A percentile compares a stretch with the other conserved stretches of the same genome.
Evolutionary conservation across 768 basidiomycete species (phyloP).

Genomic region (Leucocoprinus leucothites): DNA sequence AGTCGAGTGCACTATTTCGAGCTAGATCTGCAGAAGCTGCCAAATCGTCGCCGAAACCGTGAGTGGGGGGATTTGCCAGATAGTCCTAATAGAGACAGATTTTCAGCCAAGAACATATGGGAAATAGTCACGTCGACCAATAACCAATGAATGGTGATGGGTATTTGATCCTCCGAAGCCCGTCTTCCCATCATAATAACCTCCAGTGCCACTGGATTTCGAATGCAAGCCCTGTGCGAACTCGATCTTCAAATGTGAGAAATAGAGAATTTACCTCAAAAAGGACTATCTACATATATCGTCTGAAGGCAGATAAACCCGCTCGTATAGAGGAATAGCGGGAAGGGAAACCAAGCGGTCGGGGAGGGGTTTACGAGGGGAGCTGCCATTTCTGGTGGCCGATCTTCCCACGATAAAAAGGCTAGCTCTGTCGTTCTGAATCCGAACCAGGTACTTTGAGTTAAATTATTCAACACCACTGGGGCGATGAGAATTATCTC

Average conservation of each 20-base stretch:
- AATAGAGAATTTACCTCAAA: no score
- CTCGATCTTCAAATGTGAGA: neutral
- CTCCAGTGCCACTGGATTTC: neutral
- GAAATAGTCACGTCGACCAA: slow-evolving; percentile 5
- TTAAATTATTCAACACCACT: no score
- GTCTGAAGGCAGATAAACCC: no score
- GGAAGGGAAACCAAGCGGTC: no score
- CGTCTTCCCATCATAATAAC: neutral
- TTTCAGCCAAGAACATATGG: neutral
- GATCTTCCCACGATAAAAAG: no score
- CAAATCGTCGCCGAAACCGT: neutral
- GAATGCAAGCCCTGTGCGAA: neutral
- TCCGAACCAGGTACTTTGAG: no score
- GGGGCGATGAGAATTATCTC: no score
- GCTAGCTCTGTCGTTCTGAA: no score
- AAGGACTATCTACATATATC: no score
- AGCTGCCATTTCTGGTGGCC: no score
- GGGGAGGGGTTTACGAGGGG: no score
- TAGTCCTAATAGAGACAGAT: neutral
- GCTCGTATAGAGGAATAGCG: no score
- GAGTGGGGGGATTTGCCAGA: neutral
- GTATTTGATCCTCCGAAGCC: neutral
- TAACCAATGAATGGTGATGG: neutral
- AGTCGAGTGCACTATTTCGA: neutral
- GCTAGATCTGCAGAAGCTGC: slow-evolving; percentile 2